phyloP scores from a whole-genome alignment of 169 alveolate species.

The Cyclospora cayetanensis region DNA sequence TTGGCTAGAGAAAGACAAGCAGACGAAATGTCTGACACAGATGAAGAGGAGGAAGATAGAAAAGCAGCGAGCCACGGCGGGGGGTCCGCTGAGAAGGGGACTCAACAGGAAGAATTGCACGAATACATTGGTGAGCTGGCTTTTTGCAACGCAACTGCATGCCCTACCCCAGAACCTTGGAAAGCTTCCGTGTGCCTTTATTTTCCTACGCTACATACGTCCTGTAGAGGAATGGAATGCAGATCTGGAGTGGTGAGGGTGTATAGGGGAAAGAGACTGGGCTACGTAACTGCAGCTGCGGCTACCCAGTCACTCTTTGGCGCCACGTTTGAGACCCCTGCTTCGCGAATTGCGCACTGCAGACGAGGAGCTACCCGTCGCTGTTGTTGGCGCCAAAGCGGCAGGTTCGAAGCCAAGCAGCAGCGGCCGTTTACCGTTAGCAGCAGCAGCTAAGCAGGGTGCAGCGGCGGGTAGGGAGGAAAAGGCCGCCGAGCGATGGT shows the following conservation, averaged over 20 bases:
- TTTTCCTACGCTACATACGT: no score
- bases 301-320: no score
- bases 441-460: neutral
- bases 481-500: conserved; percentile 23
- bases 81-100: conserved; percentile 26
- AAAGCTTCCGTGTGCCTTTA: no score
- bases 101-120: conserved; percentile 43
- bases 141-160: no score
- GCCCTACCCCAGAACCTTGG: no score
- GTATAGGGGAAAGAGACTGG: no score
- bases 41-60: conserved; percentile 32
- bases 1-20: neutral
- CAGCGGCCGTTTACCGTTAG: neutral
- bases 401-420: neutral
- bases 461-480: neutral
- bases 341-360: no score
- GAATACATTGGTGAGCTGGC: neutral
- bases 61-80: neutral
- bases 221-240: no score
- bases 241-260: no score
- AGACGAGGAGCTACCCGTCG: neutral
- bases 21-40: conserved; percentile 3
- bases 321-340: no score
- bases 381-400: neutral
- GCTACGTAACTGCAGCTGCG: no score